Conservation (phyloP, 1,284 basidiomycete genomes). For the Cryptococcus hybrid region DNA sequence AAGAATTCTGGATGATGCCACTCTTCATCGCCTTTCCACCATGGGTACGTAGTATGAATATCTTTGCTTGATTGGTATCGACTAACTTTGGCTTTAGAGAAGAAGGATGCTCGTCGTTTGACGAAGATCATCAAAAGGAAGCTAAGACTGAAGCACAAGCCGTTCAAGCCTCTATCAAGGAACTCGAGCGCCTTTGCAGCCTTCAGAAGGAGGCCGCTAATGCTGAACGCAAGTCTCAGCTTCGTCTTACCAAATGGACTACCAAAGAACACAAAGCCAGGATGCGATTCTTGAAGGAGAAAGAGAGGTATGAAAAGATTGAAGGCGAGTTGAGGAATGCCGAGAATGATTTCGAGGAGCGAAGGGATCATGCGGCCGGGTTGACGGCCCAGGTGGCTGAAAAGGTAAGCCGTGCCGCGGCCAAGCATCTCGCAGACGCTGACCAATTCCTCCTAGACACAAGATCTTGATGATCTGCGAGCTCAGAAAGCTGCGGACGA, state of each 20-base stretch:
- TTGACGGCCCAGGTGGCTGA: conserved; percentile 45
- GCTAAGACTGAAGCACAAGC: conserved; percentile 44
- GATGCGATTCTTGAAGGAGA: conserved; percentile 49
- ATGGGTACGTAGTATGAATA: conserved; percentile 27
- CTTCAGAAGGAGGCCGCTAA: conserved; percentile 47
- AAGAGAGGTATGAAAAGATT: conserved; percentile 49
- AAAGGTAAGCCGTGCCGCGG: neutral
- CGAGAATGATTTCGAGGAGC: conserved; percentile 50
- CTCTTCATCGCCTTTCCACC: conserved; percentile 31
- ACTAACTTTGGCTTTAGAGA: conserved; percentile 19
- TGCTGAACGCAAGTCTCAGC: conserved; percentile 49
- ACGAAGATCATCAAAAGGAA: conserved; percentile 51
- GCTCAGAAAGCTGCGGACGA: conserved; percentile 31
- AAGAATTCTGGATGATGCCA: conserved; percentile 33
- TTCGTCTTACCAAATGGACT: conserved; percentile 47
- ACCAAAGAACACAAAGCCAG: conserved; percentile 50
- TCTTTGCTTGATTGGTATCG: neutral
- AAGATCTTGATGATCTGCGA: conserved; percentile 51
- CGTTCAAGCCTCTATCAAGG: conserved; percentile 46
- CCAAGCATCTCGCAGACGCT: too few species aligned
- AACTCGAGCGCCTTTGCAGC: conserved; percentile 46
- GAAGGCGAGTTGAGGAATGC: conserved; percentile 47
- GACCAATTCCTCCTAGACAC: conserved; percentile 29
- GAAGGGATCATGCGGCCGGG: conserved; percentile 44
- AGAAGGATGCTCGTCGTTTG: conserved; percentile 48